phyloP scores from a whole-genome alignment of 1,284 basidiomycete genomes.

The Porodaedalea pini region DNA sequence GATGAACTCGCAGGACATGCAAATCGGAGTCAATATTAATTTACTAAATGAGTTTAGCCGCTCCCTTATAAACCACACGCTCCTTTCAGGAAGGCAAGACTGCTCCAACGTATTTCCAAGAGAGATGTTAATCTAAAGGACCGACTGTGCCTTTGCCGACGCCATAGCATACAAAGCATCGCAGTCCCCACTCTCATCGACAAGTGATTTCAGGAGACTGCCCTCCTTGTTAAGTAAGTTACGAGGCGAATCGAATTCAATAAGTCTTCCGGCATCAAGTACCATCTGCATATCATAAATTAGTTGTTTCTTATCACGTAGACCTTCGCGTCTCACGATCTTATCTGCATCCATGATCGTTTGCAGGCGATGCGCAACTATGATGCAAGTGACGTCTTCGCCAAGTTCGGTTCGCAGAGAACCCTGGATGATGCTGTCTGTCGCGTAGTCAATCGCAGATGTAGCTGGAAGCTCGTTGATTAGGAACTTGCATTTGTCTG shows the following conservation, averaged over 20 bases:
- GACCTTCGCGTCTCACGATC: constrained; percentile 28
- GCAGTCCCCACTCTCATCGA: constrained; percentile 41
- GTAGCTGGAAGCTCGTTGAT: constrained; percentile 24
- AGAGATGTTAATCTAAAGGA: too few relatives aligned
- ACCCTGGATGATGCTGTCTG: constrained; percentile 32
- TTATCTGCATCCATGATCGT: constrained; percentile 36
- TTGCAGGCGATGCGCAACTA: constrained; percentile 41
- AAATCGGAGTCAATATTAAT: too few relatives aligned
- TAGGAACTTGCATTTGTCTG: background rate
- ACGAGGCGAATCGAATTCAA: constrained; percentile 47
- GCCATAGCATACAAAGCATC: constrained; percentile 34
- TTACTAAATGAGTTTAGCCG: too few relatives aligned
- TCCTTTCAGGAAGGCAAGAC: too few relatives aligned
- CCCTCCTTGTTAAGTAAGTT: constrained; percentile 44
- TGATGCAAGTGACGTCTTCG: constrained; percentile 26
- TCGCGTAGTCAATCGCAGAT: constrained; percentile 40
- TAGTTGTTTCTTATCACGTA: background rate
- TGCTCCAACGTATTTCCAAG: too few relatives aligned
- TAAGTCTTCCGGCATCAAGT: constrained; percentile 35
- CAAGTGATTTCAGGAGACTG: constrained; percentile 44
- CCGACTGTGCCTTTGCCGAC: too few relatives aligned
- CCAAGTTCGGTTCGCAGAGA: constrained; percentile 29
- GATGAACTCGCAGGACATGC: too few relatives aligned
- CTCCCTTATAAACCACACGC: too few relatives aligned
- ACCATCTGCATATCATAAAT: constrained; percentile 29